Conservation (phyloP, 768 basidiomycete species). For the Psilocybe tampanensis region DNA sequence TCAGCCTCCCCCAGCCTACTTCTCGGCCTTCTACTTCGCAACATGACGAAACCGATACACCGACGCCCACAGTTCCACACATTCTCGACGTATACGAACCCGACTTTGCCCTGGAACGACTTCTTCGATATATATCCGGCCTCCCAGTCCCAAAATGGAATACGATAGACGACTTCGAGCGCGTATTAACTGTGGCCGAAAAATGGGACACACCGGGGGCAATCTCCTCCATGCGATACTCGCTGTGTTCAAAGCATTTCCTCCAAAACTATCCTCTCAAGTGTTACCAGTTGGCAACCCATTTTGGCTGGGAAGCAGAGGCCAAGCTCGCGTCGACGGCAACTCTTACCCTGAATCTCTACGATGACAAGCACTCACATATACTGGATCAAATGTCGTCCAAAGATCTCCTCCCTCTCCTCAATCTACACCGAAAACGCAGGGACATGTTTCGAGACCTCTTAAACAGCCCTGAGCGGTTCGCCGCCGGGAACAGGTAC, state of each 20-base stretch:
- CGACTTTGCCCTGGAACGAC: constrained; percentile 49
- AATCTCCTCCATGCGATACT: constrained; percentile 54
- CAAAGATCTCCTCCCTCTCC: constrained; percentile 52
- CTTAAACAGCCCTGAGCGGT: constrained; percentile 63
- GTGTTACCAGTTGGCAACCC: constrained; percentile 56
- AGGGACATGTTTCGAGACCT: constrained; percentile 51
- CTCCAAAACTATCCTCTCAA: constrained; percentile 47
- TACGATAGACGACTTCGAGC: constrained; percentile 54
- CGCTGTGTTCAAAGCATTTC: constrained; percentile 49
- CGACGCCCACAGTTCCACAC: not conserved
- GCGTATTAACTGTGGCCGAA: constrained; percentile 61
- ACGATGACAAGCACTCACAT: constrained; percentile 39
- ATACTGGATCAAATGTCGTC: constrained; percentile 51
- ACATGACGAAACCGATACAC: not conserved
- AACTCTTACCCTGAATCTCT: constrained; percentile 57
- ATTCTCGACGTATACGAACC: constrained; percentile 41
- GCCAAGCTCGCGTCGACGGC: constrained; percentile 56
- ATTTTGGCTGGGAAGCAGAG: constrained; percentile 65
- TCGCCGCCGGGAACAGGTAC: constrained; percentile 50
- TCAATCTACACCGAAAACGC: constrained; percentile 59
- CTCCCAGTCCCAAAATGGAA: constrained; percentile 49
- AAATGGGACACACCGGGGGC: constrained; percentile 74
- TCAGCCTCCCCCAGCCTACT: constrained; percentile 54
- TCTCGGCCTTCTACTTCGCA: not conserved
- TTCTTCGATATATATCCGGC: constrained; percentile 62